Conservation (phyloP, 2,329 filamentous ascomycete species). For the Microcyclosporella mali region DNA sequence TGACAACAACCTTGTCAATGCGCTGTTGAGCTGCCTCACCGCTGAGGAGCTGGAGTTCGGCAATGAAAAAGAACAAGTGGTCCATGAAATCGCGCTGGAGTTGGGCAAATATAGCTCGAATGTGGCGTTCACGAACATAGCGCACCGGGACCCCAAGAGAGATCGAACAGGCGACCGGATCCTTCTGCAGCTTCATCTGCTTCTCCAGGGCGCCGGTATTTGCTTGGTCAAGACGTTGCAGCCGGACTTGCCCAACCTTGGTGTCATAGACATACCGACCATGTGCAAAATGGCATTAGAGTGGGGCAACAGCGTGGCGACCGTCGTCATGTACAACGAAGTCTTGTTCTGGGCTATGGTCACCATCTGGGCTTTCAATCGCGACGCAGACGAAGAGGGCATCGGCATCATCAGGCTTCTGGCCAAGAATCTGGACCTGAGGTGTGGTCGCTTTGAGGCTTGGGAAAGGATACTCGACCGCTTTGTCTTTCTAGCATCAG, state of each 20-base stretch:
- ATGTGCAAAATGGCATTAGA: slow-evolving; percentile 13
- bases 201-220: slow-evolving; percentile 12
- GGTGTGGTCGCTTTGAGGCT: slow-evolving; percentile 1
- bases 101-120: slow-evolving; percentile 9
- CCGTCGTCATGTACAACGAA: slow-evolving; percentile 8
- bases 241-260: slow-evolving; percentile 5
- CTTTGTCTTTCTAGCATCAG: slow-evolving; percentile 12
- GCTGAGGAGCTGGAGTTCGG: slow-evolving; percentile 4
- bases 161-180: slow-evolving; percentile 10
- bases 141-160: slow-evolving; percentile 1
- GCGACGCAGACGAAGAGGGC: slow-evolving; percentile 3
- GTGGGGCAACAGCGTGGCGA: slow-evolving; percentile 8
- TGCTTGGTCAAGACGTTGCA: slow-evolving; percentile 10
- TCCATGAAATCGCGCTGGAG: slow-evolving; percentile 4
- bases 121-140: neutral
- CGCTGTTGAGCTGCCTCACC: slow-evolving; percentile 4
- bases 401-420: slow-evolving; percentile 4
- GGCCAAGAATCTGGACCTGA: slow-evolving; percentile 4
- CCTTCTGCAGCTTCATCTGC: slow-evolving; percentile 12
- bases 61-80: slow-evolving; percentile 1
- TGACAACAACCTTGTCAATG: slow-evolving; percentile 6
- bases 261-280: slow-evolving; percentile 7
- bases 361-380: slow-evolving; percentile 10
- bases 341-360: slow-evolving; percentile 12
- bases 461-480: slow-evolving; percentile 8